Base-by-base conservation (phyloP, 495 filamentous ascomycete genomes). In the Neurospora sublineolata region DNA sequence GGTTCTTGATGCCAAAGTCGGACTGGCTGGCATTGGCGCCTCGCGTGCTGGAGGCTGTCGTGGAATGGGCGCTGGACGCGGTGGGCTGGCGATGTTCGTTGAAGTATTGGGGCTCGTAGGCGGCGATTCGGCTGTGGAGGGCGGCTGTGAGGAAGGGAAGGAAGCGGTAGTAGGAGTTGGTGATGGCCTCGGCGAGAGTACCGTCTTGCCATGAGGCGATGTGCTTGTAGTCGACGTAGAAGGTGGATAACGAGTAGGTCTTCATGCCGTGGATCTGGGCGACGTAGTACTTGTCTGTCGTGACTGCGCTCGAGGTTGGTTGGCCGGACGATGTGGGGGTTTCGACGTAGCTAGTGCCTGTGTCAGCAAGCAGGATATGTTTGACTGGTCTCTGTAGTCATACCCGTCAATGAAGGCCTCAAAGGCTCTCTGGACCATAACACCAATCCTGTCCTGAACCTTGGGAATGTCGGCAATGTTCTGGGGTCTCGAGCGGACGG, bases 221-320 rank as follows among this genome's bases (percentile, higher is more conserved):
- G 81, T 99, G 95, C 68, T 88, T 92, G 83, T 90, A 99, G 82
- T 99, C 96, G 77, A 99, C 92, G 79, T 98, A 99, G 46, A 98
- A 89, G 6, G 95, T 99, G 1, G 94, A 97, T n/a, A 97, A 86
- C 72, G 90, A 88, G 80, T 92, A 94, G 70, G 89, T 89, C 27
- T 87, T 85, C 86, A 99, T 89, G 70, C 92, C 93, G 76, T 97
- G 91, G 71, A 99, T 95, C 79, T 97, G 96, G 20, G 93, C 93
- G 75, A 99, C 87, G 81, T 99, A 99, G 84, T 97, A 97, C 79
- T 93, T 95, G 79, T 97, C 91, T 27, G 91, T 95, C 30, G 89
- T 90, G 27, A 88, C 80, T 37, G 89, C 89, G 76, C 90, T 92
- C 30, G 93, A 94, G 0, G 89, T 86, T 1, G 91, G 92, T 12